A percentile compares a stretch with the other conserved stretches of the same genome.
phyloP scores from a whole-genome alignment of 768 basidiomycete species.

The Phaeolepiota aurea region DNA sequence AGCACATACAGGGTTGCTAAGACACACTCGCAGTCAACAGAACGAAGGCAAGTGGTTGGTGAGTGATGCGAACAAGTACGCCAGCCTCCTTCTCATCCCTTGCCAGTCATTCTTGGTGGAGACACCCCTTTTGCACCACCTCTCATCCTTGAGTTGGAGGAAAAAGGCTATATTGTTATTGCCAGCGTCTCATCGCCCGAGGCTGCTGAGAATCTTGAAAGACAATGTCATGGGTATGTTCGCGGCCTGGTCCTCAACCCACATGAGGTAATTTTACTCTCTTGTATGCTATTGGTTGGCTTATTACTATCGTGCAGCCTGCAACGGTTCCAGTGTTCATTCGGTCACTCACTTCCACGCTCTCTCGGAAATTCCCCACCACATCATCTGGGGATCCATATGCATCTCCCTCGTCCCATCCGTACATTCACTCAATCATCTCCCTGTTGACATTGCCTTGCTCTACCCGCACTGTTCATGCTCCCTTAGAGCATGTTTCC shows the following conservation, averaged over 20 bases:
- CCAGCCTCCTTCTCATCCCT: not conserved
- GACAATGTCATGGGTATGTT: slow-evolving; percentile 62
- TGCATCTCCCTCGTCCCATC: slow-evolving; percentile 51
- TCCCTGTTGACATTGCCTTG: slow-evolving; percentile 58
- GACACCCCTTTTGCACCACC: slow-evolving; percentile 68
- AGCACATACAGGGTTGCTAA: slow-evolving; percentile 26
- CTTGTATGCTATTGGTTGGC: not conserved
- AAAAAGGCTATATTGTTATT: slow-evolving; percentile 76
- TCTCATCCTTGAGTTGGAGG: slow-evolving; percentile 66
- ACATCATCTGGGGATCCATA: slow-evolving; percentile 76
- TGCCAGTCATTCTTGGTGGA: slow-evolving; percentile 73
- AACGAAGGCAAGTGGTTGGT: slow-evolving; percentile 68
- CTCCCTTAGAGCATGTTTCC: slow-evolving; percentile 66
- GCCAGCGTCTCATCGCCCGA: slow-evolving; percentile 67
- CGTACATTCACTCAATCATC: slow-evolving; percentile 71
- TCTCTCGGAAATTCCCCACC: slow-evolving; percentile 79
- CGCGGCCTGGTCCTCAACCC: slow-evolving; percentile 79
- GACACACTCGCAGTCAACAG: slow-evolving; percentile 32
- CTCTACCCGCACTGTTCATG: slow-evolving; percentile 30
- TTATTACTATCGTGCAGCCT: slow-evolving; percentile 35
- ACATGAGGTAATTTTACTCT: slow-evolving; percentile 42
- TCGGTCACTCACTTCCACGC: slow-evolving; percentile 70
- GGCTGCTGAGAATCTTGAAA: slow-evolving; percentile 58
- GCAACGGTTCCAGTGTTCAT: slow-evolving; percentile 68
- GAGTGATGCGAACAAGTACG: too few relatives aligned